Conservation (phyloP, 306 rosid genomes). For the Nissolia schottii region DNA sequence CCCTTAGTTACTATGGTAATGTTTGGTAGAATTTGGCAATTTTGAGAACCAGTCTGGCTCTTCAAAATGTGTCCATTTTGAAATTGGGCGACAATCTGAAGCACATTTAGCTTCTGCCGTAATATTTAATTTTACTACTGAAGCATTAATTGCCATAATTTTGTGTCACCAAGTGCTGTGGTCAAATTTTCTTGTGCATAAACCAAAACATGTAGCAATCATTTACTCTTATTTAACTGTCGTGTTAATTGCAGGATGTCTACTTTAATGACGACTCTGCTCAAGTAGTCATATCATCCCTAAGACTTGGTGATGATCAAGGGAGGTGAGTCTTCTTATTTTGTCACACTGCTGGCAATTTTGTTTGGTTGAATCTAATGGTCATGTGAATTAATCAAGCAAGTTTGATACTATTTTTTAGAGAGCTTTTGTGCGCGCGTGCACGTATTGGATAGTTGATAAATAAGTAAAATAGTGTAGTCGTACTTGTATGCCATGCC, state of each 20-base stretch:
- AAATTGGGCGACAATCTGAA: neutral
- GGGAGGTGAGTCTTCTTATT: constrained; percentile 73
- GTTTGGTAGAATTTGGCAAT: constrained; percentile 21
- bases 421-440: neutral
- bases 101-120: neutral
- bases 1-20: constrained; percentile 3
- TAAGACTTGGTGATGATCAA: constrained; percentile 90
- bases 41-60: constrained; percentile 13
- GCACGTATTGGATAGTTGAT: neutral
- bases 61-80: neutral
- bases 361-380: neutral
- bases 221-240: constrained; percentile 1
- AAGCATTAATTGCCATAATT: neutral
- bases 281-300: constrained; percentile 89
- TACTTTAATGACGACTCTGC: constrained; percentile 98
- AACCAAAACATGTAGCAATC: neutral
- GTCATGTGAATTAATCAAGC: neutral
- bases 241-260: constrained; percentile 61
- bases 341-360: neutral
- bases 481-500: neutral
- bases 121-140: neutral
- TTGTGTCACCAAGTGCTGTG: neutral
- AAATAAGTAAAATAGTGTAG: neutral
- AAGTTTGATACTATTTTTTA: neutral
- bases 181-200: neutral